These are phyloP conservation scores for Panicum hallii DNA, from an alignment of 202 grass and related monocot genomes.

Conservation along the genomic window DNA sequence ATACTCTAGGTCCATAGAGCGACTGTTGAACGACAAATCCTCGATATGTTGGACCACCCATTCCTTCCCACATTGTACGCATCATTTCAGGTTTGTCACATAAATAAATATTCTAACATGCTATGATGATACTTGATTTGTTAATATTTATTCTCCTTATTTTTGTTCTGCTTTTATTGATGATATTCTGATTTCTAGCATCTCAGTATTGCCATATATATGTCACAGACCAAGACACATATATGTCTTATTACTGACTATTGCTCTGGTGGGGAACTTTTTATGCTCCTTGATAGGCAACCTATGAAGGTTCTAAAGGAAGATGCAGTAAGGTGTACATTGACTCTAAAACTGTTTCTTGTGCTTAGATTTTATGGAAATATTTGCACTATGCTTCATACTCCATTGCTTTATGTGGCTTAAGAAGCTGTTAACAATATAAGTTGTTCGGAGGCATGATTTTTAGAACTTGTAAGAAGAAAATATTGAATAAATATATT, in stretches of 20 bases:
- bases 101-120: conserved; percentile 4
- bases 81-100: conserved; percentile 84
- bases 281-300: conserved; percentile 58
- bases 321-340: conserved; percentile 3
- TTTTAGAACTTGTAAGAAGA: neutral
- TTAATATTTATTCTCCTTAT: conserved; percentile 1
- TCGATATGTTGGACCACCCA: conserved; percentile 92
- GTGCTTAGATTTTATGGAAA: conserved; percentile 8
- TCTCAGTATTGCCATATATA: conserved; percentile 28
- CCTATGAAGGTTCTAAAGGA: conserved; percentile 13
- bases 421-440: neutral
- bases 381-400: neutral
- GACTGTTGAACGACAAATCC: conserved; percentile 83
- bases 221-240: conserved; percentile 89
- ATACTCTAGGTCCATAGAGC: conserved; percentile 87
- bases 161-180: neutral
- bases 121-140: neutral
- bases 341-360: conserved; percentile 29
- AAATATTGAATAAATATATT: neutral
- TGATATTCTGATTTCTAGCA: conserved; percentile 7
- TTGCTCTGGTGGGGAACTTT: conserved; percentile 87
- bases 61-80: conserved; percentile 97
- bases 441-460: neutral
- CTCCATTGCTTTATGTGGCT: neutral
- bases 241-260: conserved; percentile 93